A percentile compares a stretch with the other conserved stretches of the same genome.
Evolutionary conservation across 2,329 filamentous ascomycete species (phyloP).

Genomic region (Alternaria ventricosa): DNA sequence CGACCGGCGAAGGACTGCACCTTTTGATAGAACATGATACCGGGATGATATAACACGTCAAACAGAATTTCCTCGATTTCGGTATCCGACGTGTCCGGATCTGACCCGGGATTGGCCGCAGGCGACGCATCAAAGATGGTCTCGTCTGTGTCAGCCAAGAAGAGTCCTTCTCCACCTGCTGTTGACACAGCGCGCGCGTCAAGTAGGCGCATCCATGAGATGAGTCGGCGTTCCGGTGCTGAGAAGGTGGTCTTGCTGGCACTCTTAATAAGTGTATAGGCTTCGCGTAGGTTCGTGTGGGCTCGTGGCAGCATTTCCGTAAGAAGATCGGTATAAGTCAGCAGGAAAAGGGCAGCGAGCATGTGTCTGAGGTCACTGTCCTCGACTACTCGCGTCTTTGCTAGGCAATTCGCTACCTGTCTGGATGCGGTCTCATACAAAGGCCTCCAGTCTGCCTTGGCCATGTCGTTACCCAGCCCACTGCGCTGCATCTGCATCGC

Average conservation of each 20-base stretch:
- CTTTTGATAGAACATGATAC: slow-evolving; percentile 64
- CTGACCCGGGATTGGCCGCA: slow-evolving; percentile 38
- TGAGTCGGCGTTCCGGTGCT: slow-evolving; percentile 54
- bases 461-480: slow-evolving; percentile 41
- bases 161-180: slow-evolving; percentile 63
- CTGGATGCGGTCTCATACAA: slow-evolving; percentile 40
- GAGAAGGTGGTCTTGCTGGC: slow-evolving; percentile 30
- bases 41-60: slow-evolving; percentile 62
- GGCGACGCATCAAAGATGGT: slow-evolving; percentile 56
- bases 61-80: slow-evolving; percentile 60
- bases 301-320: slow-evolving; percentile 19
- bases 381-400: slow-evolving; percentile 19
- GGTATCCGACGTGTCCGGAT: slow-evolving; percentile 35
- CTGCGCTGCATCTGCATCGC: slow-evolving; percentile 51
- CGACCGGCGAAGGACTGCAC: slow-evolving; percentile 65
- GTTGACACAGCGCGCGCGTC: slow-evolving; percentile 62
- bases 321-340: slow-evolving; percentile 59
- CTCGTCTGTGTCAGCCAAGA: slow-evolving; percentile 59
- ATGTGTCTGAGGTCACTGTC: slow-evolving; percentile 49
- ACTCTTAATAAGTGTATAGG: slow-evolving; percentile 56
- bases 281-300: slow-evolving; percentile 57
- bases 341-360: slow-evolving; percentile 60
- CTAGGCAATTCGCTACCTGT: slow-evolving; percentile 30
- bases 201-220: slow-evolving; percentile 63
- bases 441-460: slow-evolving; percentile 42